A percentile compares a stretch with the other conserved stretches of the same genome.
Conservation (phyloP, 768 basidiomycete genomes). For the Cystofilobasidium ferigula region DNA sequence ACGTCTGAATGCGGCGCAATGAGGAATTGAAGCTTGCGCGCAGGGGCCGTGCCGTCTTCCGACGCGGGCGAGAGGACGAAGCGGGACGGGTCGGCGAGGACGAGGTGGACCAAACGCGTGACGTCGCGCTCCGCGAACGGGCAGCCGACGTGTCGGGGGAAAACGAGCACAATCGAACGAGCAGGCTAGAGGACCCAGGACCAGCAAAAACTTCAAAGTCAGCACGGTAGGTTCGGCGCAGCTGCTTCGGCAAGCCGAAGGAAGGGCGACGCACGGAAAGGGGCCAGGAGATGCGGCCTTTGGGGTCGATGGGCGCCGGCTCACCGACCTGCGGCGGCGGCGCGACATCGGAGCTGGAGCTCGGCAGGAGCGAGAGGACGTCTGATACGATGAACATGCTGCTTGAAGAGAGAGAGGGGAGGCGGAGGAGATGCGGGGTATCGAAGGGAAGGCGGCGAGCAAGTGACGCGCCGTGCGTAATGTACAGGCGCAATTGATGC, state of each 20-base stretch:
- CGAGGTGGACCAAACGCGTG: constrained; percentile 19
- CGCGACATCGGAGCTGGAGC: neutral
- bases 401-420: too few species aligned
- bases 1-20: constrained; percentile 22
- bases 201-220: neutral
- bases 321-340: constrained; percentile 3
- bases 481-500: too few species aligned
- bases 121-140: constrained; percentile 23
- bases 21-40: constrained; percentile 16
- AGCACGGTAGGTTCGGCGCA: neutral
- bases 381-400: constrained; percentile 13
- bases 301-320: constrained; percentile 19
- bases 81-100: constrained; percentile 16
- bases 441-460: too few species aligned
- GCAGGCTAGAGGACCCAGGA: constrained; percentile 6
- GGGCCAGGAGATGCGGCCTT: constrained; percentile 15
- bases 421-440: too few species aligned
- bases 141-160: constrained; percentile 19
- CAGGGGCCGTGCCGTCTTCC: neutral
- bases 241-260: neutral
- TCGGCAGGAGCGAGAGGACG: constrained; percentile 22
- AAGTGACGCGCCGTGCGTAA: too few species aligned
- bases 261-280: neutral
- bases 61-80: neutral
- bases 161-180: constrained; percentile 15